Evolutionary conservation across 2,329 filamentous ascomycete genomes (phyloP), one percentile per base, ranked within the genome.

Genomic region (Fusarium luffae): DNA sequence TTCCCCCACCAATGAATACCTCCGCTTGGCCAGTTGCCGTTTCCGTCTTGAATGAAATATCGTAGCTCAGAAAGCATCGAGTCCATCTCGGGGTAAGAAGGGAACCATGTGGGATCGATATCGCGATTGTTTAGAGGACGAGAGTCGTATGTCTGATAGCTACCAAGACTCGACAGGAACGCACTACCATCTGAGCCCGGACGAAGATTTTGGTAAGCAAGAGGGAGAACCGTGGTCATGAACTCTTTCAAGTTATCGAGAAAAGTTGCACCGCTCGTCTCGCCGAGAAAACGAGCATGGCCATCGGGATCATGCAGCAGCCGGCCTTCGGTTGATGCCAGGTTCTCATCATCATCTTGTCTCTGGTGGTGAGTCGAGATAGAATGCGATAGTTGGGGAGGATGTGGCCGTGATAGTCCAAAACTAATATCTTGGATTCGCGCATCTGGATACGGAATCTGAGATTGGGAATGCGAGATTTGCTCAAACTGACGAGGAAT

Each of bases 1-100:
- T 83, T 77, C 25, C 80, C 81, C 82, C 83, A 86, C 78, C 81
- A 85, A 69, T 82, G 82, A 40, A 85, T 81, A 28, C 85, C 85
- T 19, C 85, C 85, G 21, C 81, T 82, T 10, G 76, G 73, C 70
- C 80, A 83, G 9, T 70, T 66, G 14, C 80, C 81, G 60, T 77
- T 78, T 30, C 81, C 83, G 46, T 85, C 83, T 67, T 85, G 83
- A 54, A 86, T 75, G 56, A 82, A 82, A 63, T 77, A 78, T 46
- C 83, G 77, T 21, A 85, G 75, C 52, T 82, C 77, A 6, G 74
- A 70, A 16, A 85, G 69, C 75, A 84, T 81, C 9, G 65, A 67
- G 9, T 73, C 64, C 59, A 84, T 81, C 12, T 83, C 79, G 4
- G 69, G 68, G 3, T 75, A 73, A 0, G 76, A 59, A 7, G 84